Conservation (phyloP, 2,329 filamentous ascomycete genomes). For the Blastomyces parvus region DNA sequence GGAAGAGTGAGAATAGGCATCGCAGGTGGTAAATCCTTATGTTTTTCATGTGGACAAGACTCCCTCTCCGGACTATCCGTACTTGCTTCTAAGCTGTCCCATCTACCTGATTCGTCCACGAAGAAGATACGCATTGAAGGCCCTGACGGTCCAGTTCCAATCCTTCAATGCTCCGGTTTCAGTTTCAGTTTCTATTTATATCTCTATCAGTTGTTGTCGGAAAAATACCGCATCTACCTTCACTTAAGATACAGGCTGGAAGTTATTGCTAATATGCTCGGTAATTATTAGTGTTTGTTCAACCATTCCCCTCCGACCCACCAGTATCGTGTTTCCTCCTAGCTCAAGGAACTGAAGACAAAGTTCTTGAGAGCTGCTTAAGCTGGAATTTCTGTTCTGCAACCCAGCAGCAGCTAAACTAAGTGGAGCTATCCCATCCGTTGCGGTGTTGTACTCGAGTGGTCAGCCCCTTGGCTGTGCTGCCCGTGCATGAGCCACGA, state of each 20-base stretch:
- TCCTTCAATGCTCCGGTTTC: not conserved
- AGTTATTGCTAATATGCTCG: not conserved
- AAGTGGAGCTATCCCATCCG: not conserved
- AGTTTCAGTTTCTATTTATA: not conserved
- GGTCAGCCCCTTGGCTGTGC: not conserved
- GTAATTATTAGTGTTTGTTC: not conserved
- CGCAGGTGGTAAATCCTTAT: not conserved
- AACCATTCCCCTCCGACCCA: not conserved
- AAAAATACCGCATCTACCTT: not conserved
- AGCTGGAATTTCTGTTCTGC: no score
- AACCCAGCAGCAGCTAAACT: not conserved
- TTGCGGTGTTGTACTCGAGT: not conserved
- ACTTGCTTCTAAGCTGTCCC: not conserved
- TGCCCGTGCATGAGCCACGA: not conserved
- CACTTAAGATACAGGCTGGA: not conserved
- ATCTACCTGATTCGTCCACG: not conserved
- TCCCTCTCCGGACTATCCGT: no score
- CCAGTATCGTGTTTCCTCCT: not conserved
- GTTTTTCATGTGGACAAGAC: not conserved
- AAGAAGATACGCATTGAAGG: not conserved
- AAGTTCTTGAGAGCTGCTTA: not conserved
- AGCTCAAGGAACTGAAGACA: not conserved
- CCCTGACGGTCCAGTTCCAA: not conserved
- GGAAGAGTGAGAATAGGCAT: not conserved
- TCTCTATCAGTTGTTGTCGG: not conserved